Evolutionary conservation across 768 basidiomycete genomes (phyloP), one percentile per base, ranked within the genome.

Genomic region (Mrakia gelida): DNA sequence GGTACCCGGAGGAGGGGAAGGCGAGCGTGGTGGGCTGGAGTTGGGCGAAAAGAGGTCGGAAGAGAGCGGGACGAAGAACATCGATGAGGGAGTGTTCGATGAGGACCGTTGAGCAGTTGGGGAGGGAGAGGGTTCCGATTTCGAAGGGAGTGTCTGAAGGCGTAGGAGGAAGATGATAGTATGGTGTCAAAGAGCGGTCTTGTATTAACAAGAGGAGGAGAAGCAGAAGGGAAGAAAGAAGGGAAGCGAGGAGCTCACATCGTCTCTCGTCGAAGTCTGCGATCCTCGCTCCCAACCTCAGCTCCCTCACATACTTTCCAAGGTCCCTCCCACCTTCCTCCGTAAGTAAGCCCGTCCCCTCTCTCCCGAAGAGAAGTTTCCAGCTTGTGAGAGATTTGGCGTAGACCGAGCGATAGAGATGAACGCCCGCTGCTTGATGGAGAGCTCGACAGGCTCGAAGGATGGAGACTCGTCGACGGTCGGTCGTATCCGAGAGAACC

Each of bases 11-110:
- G 70, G 30, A n/a, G 16, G 54, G 8, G 18, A 28, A 9, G 32
- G 30, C 56, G 28, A 52, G 41, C 10, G 82, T 86, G 82, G 80
- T 86, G 80, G 78, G 89, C 90, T 84, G 74, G 68, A 67, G 45
- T 72, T 43, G 77, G 41, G 77, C 76, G 74, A 30, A 32, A 10
- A 30, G 3, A 16, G 68, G 43, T 5, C 43, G 68, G n/a, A 41
- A 21, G 6, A 41, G 68, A 7, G 26, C 34, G 23, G 52, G 32
- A 15, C 49, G 49, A 28, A 26, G 52, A 30, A 30, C n/a, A 10
- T 65, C 62, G 62, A 65, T 15, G 62, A 65, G 30, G 62, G 30
- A 34, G 2, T 30, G 62, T 32, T 30, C 30, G 54, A 54, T 73
- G 49, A 54, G 18, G 30, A 49, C 15, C 5, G 8, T 54, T 16